phyloP scores from a whole-genome alignment of 2,329 filamentous ascomycete genomes.

The Stagonosporopsis tanaceti region DNA sequence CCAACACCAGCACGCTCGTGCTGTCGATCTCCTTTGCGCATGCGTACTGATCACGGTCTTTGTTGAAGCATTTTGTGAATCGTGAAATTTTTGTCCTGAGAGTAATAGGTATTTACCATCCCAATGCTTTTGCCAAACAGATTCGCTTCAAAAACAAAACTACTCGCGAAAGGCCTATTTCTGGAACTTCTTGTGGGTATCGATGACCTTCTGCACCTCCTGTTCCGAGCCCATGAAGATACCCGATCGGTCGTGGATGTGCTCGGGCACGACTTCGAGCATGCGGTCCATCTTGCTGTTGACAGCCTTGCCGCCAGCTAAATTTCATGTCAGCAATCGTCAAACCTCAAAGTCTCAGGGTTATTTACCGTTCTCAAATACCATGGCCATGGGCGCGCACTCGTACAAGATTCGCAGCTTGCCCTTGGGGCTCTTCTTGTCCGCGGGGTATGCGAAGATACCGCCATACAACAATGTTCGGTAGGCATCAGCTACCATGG shows the following conservation, averaged over 20 bases:
- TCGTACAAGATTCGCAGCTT: slow-evolving; percentile 98
- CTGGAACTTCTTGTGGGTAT: slow-evolving; percentile 71
- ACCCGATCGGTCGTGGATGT: slow-evolving; percentile 93
- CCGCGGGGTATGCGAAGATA: slow-evolving; percentile 96
- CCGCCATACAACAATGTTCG: slow-evolving; percentile 94
- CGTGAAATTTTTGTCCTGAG: slow-evolving; percentile 9
- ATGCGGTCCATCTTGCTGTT: slow-evolving; percentile 91
- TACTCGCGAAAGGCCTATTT: slow-evolving; percentile 28
- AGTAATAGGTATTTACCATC: slow-evolving; percentile 4
- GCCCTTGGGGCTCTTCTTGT: slow-evolving; percentile 98
- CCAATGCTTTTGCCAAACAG: slow-evolving; percentile 16
- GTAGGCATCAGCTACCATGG: slow-evolving; percentile 98
- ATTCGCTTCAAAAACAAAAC: slow-evolving; percentile 3
- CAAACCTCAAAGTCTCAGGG: not conserved
- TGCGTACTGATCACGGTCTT: not conserved
- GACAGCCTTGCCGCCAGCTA: slow-evolving; percentile 89
- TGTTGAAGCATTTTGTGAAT: not conserved
- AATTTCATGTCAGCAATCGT: slow-evolving; percentile 23
- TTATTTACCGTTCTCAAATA: slow-evolving; percentile 94
- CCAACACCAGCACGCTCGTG: slow-evolving; percentile 8
- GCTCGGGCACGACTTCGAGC: slow-evolving; percentile 85
- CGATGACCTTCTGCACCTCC: slow-evolving; percentile 95
- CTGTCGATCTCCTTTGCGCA: slow-evolving; percentile 1
- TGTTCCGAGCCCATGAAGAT: slow-evolving; percentile 96
- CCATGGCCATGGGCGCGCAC: slow-evolving; percentile 98